Percentiles rank a stretch among this genome's conserved stretches.
These are phyloP conservation scores for Gossypium rotundifolium DNA, from an alignment of 345 rosid genomes.

Conservation along the genomic window DNA sequence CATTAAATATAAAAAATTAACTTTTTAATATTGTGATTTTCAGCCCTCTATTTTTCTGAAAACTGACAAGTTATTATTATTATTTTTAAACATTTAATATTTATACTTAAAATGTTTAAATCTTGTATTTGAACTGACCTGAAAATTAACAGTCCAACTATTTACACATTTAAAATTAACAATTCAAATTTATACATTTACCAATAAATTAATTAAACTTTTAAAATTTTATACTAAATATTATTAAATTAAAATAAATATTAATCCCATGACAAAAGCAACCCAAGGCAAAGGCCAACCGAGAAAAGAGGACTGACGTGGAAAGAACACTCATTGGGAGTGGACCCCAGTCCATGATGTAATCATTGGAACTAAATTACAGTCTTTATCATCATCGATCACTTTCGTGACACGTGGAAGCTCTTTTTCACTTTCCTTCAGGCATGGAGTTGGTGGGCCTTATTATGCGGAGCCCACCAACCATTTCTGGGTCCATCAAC, in stretches of 20 bases:
- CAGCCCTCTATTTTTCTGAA: too few species aligned
- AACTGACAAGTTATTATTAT: too few species aligned
- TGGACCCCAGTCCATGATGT: conserved; percentile 17
- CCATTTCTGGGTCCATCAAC: neutral
- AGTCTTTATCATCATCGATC: conserved; percentile 31
- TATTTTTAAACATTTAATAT: too few species aligned
- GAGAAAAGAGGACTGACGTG: conserved; percentile 9
- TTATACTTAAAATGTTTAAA: too few species aligned
- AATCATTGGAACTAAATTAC: conserved; percentile 21
- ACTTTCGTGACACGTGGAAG: conserved; percentile 24
- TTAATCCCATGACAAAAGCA: neutral
- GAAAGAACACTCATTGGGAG: neutral
- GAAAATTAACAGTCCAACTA: too few species aligned
- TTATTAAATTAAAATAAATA: neutral
- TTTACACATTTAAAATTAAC: too few species aligned
- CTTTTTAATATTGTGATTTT: too few species aligned
- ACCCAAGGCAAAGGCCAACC: neutral
- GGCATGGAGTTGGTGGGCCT: conserved; percentile 29
- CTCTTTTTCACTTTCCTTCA: conserved; percentile 21
- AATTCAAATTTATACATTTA: too few species aligned
- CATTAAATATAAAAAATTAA: too few species aligned
- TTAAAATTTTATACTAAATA: too few species aligned
- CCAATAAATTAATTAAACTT: too few species aligned
- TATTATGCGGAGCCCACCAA: neutral
- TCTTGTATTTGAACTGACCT: too few species aligned